phyloP scores from a whole-genome alignment of 2,329 filamentous ascomycete genomes.

The Ophiognomonia clavigignenti-juglandacearum region DNA sequence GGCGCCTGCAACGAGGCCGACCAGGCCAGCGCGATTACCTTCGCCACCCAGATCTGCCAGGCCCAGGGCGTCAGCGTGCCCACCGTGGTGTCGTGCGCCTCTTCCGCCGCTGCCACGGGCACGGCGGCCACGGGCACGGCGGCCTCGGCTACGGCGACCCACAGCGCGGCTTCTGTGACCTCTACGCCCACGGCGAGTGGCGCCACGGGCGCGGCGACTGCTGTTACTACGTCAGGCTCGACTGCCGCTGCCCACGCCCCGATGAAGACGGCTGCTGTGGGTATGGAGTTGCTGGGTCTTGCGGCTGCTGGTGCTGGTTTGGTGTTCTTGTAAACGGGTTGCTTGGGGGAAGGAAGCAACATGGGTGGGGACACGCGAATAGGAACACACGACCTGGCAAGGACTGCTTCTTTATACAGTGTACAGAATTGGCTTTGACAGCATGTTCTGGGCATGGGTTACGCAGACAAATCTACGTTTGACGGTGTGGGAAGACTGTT shows the following conservation, averaged over 20 bases:
- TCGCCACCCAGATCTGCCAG: slow-evolving; percentile 27
- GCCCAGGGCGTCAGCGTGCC: slow-evolving; percentile 29
- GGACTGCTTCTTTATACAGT: no score
- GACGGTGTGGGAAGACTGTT: no score
- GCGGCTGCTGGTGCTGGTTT: slow-evolving; percentile 13
- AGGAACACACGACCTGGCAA: no score
- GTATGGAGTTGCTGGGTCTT: slow-evolving; percentile 13
- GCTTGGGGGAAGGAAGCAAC: no score
- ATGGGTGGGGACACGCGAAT: no score
- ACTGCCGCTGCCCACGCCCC: slow-evolving; percentile 9
- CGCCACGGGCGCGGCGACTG: slow-evolving; percentile 10
- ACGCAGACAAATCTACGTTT: no score
- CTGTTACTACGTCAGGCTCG: background rate
- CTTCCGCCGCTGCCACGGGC: slow-evolving; percentile 13
- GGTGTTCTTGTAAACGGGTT: slow-evolving; percentile 6
- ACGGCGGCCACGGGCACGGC: slow-evolving; percentile 12
- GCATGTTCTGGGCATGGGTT: no score
- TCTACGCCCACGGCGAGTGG: no score
- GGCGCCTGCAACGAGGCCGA: slow-evolving; percentile 24
- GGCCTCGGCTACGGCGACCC: slow-evolving; percentile 11
- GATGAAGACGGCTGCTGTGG: slow-evolving; percentile 11
- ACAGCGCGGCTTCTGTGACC: no score
- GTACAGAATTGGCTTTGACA: no score
- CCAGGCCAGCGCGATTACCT: slow-evolving; percentile 26
- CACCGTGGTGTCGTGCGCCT: slow-evolving; percentile 25